Evolutionary conservation across 768 basidiomycete species (phyloP).

Genomic region (Tulasnella sp.): DNA sequence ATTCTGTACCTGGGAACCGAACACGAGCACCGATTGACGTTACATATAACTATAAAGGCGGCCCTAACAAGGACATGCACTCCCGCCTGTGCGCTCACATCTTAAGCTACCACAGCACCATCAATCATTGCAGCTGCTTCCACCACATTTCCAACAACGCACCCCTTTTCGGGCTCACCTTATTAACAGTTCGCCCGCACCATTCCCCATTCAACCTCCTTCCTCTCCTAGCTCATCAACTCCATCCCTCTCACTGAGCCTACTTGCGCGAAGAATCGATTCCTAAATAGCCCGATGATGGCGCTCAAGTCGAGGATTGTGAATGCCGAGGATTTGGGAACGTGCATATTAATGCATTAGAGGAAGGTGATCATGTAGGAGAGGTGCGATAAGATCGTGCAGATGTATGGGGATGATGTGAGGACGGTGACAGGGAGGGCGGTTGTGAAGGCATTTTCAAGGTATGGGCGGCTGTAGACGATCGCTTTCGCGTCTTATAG

Average conservation of each 20-base stretch:
- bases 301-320: slow-evolving; percentile 78
- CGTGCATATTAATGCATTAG: slow-evolving; percentile 82
- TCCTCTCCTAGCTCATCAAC: slow-evolving; percentile 77
- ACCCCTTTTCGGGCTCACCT: slow-evolving; percentile 83
- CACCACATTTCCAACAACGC: slow-evolving; percentile 96
- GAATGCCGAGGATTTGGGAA: slow-evolving; percentile 81
- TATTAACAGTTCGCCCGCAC: slow-evolving; percentile 62
- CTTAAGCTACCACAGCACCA: slow-evolving; percentile 83
- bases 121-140: slow-evolving; percentile 94
- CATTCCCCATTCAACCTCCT: slow-evolving; percentile 53
- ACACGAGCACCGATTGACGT: too few species aligned
- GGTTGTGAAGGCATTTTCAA: slow-evolving; percentile 56
- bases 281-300: slow-evolving; percentile 90
- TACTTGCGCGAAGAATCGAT: slow-evolving; percentile 84
- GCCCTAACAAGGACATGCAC: slow-evolving; percentile 99
- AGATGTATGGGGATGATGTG: slow-evolving; percentile 57
- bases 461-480: too few species aligned
- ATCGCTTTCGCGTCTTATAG: too few species aligned
- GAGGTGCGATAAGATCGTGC: slow-evolving; percentile 81
- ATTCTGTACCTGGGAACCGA: neutral
- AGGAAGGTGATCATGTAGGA: slow-evolving; percentile 76
- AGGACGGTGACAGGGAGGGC: slow-evolving; percentile 65
- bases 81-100: slow-evolving; percentile 92
- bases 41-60: too few species aligned
- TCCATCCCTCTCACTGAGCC: slow-evolving; percentile 63